phyloP scores from a whole-genome alignment of 768 basidiomycete species.

The Mycena maculata region DNA sequence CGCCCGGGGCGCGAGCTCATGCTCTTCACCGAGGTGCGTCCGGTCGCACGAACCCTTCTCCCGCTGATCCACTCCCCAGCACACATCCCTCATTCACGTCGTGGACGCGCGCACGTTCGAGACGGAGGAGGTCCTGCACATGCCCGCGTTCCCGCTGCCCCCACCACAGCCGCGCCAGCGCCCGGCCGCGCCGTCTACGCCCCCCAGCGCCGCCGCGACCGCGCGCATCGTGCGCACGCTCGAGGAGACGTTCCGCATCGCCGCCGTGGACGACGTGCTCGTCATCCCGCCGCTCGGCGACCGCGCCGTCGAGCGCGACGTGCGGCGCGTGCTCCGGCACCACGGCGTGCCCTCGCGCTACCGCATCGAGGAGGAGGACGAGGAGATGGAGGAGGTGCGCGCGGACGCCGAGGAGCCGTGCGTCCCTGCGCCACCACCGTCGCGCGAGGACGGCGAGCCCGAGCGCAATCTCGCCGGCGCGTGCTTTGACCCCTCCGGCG shows the following conservation, averaged over 20 bases:
- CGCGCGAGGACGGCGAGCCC: slow-evolving; percentile 40
- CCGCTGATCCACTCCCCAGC: slow-evolving; percentile 56
- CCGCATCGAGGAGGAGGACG: slow-evolving; percentile 34
- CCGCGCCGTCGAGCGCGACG: slow-evolving; percentile 64
- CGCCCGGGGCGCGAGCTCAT: slow-evolving; percentile 78
- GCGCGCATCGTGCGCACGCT: slow-evolving; percentile 57
- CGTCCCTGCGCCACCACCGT: slow-evolving; percentile 37
- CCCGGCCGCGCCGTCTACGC: slow-evolving; percentile 17
- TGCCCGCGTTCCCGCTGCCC: slow-evolving; percentile 55
- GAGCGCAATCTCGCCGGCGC: slow-evolving; percentile 74
- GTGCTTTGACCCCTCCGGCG: slow-evolving; percentile 79
- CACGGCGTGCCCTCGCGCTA: slow-evolving; percentile 57
- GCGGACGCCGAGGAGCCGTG: slow-evolving; percentile 29
- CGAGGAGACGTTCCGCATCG: slow-evolving; percentile 70
- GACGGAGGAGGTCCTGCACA: slow-evolving; percentile 73
- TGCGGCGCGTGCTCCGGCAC: slow-evolving; percentile 64
- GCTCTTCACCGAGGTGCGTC: slow-evolving; percentile 88
- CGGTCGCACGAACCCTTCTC: background rate
- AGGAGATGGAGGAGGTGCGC: slow-evolving; percentile 45
- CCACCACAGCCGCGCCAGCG: slow-evolving; percentile 22
- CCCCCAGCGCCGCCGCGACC: slow-evolving; percentile 25
- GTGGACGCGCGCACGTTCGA: slow-evolving; percentile 91
- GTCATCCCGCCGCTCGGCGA: slow-evolving; percentile 69
- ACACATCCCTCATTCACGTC: slow-evolving; percentile 84
- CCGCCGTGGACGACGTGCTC: slow-evolving; percentile 55